Evolutionary conservation across 208 protist species (phyloP).

Genomic region (Crithidia bombi): DNA sequence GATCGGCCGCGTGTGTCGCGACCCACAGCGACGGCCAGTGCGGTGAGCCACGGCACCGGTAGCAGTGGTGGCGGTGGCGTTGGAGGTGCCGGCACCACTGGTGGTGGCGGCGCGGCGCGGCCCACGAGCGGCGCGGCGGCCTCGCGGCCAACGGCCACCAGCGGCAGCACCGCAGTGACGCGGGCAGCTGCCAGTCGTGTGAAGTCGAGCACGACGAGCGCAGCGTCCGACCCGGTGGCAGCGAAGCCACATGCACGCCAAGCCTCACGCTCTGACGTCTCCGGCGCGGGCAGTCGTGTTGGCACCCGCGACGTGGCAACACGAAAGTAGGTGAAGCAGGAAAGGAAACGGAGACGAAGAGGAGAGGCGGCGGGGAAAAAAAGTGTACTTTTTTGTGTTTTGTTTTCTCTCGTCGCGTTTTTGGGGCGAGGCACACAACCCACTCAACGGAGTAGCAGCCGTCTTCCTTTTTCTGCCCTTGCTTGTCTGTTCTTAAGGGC

Average conservation of each 20-base stretch:
- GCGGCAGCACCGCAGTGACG: conserved; percentile 9
- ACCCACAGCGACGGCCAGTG: conserved; percentile 13
- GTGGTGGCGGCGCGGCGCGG: conserved; percentile 3
- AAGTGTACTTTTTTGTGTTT: too few species aligned
- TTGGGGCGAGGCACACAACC: too few species aligned
- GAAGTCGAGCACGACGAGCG: conserved; percentile 13
- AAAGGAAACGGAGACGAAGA: not conserved
- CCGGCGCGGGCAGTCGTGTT: conserved; percentile 25
- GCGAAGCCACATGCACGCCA: conserved; percentile 24
- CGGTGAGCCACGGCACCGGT: conserved; percentile 17
- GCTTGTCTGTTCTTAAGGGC: too few species aligned
- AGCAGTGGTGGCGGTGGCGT: conserved; percentile 21
- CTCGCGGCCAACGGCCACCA: conserved; percentile 11
- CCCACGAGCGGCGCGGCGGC: not conserved
- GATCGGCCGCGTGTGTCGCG: conserved; percentile 21
- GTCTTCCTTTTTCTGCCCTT: too few species aligned
- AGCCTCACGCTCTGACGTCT: conserved; percentile 9
- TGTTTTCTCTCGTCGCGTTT: conserved; percentile 1
- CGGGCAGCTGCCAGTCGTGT: conserved; percentile 6
- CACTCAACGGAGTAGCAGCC: too few species aligned
- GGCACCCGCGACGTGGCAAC: conserved; percentile 21
- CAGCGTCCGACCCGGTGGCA: not conserved
- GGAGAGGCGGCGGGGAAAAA: not conserved
- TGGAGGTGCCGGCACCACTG: not conserved
- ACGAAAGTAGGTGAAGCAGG: conserved; percentile 19